These are phyloP conservation scores for Daedaleopsis nitida DNA, from an alignment of 768 basidiomycete genomes.

Conservation along the genomic window DNA sequence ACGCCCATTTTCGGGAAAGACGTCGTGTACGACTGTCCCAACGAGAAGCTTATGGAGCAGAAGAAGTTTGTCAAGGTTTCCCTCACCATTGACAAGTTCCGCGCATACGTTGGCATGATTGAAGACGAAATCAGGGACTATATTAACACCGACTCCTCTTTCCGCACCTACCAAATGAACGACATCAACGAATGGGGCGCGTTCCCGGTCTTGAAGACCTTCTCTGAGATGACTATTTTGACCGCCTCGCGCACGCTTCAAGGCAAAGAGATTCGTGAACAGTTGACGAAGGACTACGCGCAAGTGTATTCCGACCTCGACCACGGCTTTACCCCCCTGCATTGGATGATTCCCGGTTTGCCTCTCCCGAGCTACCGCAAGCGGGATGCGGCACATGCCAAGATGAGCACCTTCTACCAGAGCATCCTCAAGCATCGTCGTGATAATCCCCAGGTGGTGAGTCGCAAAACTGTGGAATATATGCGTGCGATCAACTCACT, in stretches of 20 bases:
- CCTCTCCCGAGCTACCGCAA: slow-evolving; percentile 89
- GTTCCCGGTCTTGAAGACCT: slow-evolving; percentile 71
- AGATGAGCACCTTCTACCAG: slow-evolving; percentile 93
- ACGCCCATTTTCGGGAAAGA: slow-evolving; percentile 97
- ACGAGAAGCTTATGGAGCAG: slow-evolving; percentile 97
- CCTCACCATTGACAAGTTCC: slow-evolving; percentile 88
- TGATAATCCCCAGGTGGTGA: slow-evolving; percentile 45
- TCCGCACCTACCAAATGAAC: slow-evolving; percentile 62
- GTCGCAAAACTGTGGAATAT: slow-evolving; percentile 21
- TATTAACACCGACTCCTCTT: slow-evolving; percentile 63
- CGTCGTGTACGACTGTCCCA: slow-evolving; percentile 97
- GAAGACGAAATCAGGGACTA: slow-evolving; percentile 56
- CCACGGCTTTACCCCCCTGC: slow-evolving; percentile 93
- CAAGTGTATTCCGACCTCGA: slow-evolving; percentile 86
- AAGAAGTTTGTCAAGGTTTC: slow-evolving; percentile 98
- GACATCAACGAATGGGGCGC: slow-evolving; percentile 76
- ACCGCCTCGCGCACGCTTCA: slow-evolving; percentile 94
- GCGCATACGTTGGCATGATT: slow-evolving; percentile 67
- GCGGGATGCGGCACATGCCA: slow-evolving; percentile 87
- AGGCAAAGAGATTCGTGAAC: slow-evolving; percentile 83
- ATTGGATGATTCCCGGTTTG: slow-evolving; percentile 93
- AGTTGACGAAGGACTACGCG: slow-evolving; percentile 83
- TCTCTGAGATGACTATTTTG: slow-evolving; percentile 91
- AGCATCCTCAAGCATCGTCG: slow-evolving; percentile 79
- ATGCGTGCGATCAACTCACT: slow-evolving; percentile 6